Base-by-base conservation (phyloP, 2,329 filamentous ascomycete genomes). In the Penicillium capsulatum region DNA sequence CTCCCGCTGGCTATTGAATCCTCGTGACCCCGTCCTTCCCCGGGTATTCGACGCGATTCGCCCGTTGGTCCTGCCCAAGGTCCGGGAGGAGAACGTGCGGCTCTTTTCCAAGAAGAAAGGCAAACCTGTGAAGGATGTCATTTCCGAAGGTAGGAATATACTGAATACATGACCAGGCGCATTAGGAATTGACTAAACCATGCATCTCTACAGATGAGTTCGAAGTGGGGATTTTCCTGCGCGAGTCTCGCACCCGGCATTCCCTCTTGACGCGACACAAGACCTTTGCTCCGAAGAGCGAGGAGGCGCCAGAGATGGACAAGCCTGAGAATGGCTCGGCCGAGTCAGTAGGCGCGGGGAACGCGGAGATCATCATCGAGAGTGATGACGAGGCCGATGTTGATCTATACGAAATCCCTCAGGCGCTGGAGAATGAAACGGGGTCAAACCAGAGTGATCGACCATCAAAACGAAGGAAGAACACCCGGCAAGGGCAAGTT, bases 221-320 rank as follows among this genome's bases (percentile, higher is more conserved):
- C 60, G 89, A 97, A 60, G 88, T 96, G 10, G 86, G 89, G 26
- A 85, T 98, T 50, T 97, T 96, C 67, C 73, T 98, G 50, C 94
- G 86, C 31, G 87, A 95, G 63, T 85, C 84, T 6, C 82, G 79
- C 36, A 90, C 84, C 3, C 80, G 89, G 10, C 92, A 97, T 69
- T 86, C 88, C 22, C 72, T 98, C 26, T 75, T 97, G 42, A 84
- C 82, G 40, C 94, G 92, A 64, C 81, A 86, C 55, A 96, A 95
- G 67, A 75, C 79, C 13, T 89, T 89, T 51, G 74, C 77, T 42
- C 76, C 28, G 9, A 44, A 34, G 10, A 20, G 39, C 15, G 36
- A 38, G 19, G 24, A 42, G 3, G 1, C 17, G 3, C 28, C 35
- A 8, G 2, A 19, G 13, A 22, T 5, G 10, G 11, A n/a, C 5